These are phyloP conservation scores for Kondoa malvinella DNA, from an alignment of 768 basidiomycete genomes.

Conservation along the genomic window DNA sequence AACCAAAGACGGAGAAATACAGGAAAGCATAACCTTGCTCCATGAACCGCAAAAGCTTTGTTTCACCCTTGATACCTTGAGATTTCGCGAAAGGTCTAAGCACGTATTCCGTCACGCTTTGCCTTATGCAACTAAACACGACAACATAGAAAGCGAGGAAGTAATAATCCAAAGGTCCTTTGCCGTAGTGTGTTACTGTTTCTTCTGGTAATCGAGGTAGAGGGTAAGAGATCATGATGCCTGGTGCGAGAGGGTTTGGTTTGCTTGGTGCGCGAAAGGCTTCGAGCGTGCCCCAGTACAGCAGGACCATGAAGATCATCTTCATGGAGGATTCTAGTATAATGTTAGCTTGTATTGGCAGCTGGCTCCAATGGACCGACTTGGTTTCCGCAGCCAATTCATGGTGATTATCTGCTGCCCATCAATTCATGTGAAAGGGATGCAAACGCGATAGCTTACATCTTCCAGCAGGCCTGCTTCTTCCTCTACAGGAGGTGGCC, in stretches of 20 bases:
- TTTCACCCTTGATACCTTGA: constrained; percentile 49
- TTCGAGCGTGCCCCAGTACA: constrained; percentile 47
- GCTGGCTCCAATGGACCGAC: background rate
- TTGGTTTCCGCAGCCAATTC: background rate
- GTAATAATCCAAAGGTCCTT: constrained; percentile 56
- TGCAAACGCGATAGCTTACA: background rate
- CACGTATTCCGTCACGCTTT: constrained; percentile 49
- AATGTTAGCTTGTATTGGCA: background rate
- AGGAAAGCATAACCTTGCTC: constrained; percentile 78
- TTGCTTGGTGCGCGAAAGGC: constrained; percentile 38
- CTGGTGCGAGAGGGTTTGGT: constrained; percentile 53
- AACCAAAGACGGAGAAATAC: constrained; percentile 56
- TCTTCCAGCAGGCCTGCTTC: background rate
- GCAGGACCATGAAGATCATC: constrained; percentile 44
- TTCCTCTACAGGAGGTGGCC: background rate
- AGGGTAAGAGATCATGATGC: constrained; percentile 57
- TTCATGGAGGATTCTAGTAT: constrained; percentile 56
- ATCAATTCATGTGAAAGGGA: background rate
- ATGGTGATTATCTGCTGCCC: background rate
- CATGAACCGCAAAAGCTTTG: constrained; percentile 65
- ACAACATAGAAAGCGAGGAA: constrained; percentile 73
- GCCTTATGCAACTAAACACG: constrained; percentile 75
- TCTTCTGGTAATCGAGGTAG: constrained; percentile 42
- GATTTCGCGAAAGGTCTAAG: constrained; percentile 50
- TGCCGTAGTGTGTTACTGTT: constrained; percentile 39